Evolutionary conservation across 2,329 filamentous ascomycete species (phyloP), one percentile per base, ranked within the genome.

Genomic region (Aspergillus ochraceus): DNA sequence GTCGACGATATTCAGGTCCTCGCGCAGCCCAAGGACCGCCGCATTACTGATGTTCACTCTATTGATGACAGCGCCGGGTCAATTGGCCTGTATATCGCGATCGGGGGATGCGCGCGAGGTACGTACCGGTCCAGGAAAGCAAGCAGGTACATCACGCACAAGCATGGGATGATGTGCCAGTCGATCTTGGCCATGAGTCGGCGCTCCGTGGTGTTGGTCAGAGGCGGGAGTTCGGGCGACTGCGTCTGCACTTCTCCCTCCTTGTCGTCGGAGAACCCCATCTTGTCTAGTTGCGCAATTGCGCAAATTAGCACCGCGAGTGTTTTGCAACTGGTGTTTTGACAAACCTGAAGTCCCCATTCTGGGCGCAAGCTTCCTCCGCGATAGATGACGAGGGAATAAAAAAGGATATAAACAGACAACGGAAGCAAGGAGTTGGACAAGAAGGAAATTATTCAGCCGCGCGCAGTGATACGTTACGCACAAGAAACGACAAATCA

Each of bases 1-100:
- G 0, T 66, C 64, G 12, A 53, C 74, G 29, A 93, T 83, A 3
- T 79, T 62, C 5, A 94, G 80, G 64, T 93, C 90, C 11, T 81
- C 69, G 26, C 80, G 79, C 14, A 94, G 79, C 46, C 83, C 81
- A 62, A 91, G 91, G 50, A 90, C 81, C 49, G 83, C 85, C 29
- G 90, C 90, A 75, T 93, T 93, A 74, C 87, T 88, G 68, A 94
- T 91, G 71, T 93, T 94, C 71, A 92, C 89, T 52, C 90, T 79
- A 57, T 42, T 6, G 19, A 24, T 24, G 45, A 9, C 45, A 9
- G 10, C 3, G 45, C 22, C 19, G 22, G 45, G 22, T 47, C 22
- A 14, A 20, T 24, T 47, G 45, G 6, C n/a, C 36, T 14, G 6
- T 2, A 42, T 14, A n/a, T n/a, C 17, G 36, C 36, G 17, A 17